Percentiles rank a stretch among this genome's conserved stretches.
Conservation (phyloP, 352 stramenopile genomes). For the Achlya hypogyna region DNA sequence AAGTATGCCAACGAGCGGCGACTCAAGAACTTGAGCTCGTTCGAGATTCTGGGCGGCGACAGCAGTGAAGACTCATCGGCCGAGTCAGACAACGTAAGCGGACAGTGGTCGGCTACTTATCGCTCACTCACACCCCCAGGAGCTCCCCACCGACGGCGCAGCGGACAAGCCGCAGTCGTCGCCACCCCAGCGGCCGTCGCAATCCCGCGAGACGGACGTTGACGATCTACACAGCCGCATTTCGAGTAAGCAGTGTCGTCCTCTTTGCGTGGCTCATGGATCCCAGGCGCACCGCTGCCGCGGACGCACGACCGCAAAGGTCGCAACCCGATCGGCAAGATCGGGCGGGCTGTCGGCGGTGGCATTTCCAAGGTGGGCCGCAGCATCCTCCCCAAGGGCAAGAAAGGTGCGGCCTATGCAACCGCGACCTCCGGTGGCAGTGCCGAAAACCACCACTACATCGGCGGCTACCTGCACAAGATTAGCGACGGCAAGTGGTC, state of each 20-base stretch:
- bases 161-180: not conserved
- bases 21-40: constrained; percentile 42
- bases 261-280: no score
- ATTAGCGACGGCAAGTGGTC: constrained; percentile 80
- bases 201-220: not conserved
- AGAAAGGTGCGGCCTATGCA: constrained; percentile 22
- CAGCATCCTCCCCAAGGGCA: constrained; percentile 66
- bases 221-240: not conserved
- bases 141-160: not conserved
- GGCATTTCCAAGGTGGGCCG: constrained; percentile 71
- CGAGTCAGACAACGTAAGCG: not conserved
- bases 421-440: constrained; percentile 12
- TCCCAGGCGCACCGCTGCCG: not conserved
- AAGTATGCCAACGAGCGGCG: constrained; percentile 33
- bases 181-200: not conserved
- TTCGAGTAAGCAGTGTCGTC: no score
- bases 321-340: constrained; percentile 30
- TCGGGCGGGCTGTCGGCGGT: constrained; percentile 65
- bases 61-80: constrained; percentile 58
- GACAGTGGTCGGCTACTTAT: not conserved
- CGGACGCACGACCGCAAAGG: not conserved
- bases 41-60: constrained; percentile 75
- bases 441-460: constrained; percentile 55
- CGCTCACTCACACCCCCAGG: not conserved
- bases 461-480: constrained; percentile 78